phyloP scores from a whole-genome alignment of 2,329 filamentous ascomycete species.

The Zymoseptoria crescenta region DNA sequence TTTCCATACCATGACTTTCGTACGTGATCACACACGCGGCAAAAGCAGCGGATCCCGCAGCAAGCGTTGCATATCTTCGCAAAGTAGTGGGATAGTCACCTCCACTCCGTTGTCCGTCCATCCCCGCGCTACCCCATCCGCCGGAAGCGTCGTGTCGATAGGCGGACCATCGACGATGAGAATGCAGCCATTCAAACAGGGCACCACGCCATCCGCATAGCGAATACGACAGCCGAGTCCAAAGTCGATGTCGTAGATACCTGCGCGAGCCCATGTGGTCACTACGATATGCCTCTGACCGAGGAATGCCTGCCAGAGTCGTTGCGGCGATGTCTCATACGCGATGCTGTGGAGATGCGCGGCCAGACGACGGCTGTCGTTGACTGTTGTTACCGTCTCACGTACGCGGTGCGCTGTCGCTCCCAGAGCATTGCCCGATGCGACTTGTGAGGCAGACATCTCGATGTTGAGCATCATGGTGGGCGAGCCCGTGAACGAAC shows the following conservation, averaged over 20 bases:
- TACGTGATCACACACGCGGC: background rate
- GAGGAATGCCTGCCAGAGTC: constrained; percentile 5
- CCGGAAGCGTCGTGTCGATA: background rate
- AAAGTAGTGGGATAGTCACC: background rate
- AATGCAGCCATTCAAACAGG: constrained; percentile 3
- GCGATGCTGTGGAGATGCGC: constrained; percentile 5
- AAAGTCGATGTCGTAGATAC: constrained; percentile 4
- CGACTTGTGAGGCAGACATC: constrained; percentile 3
- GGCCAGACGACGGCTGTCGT: background rate
- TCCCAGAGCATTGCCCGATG: background rate
- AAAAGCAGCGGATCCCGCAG: constrained; percentile 2
- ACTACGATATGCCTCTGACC: constrained; percentile 2
- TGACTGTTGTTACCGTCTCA: background rate
- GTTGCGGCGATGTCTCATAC: constrained; percentile 5
- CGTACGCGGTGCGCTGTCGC: background rate
- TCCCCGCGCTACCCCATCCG: background rate
- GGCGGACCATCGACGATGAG: constrained; percentile 2
- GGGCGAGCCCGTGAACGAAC: constrained; percentile 3
- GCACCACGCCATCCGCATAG: constrained; percentile 5
- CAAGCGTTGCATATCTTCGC: constrained; percentile 4
- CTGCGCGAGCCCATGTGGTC: constrained; percentile 5
- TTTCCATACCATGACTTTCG: background rate
- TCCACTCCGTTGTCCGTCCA: constrained; percentile 5
- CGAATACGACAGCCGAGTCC: background rate
- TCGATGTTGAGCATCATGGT: constrained; percentile 8